Percentiles rank a stretch among this genome's conserved stretches.
Evolutionary conservation across 83 land plant species (phyloP).

Genomic region (Picea engelmannii): DNA sequence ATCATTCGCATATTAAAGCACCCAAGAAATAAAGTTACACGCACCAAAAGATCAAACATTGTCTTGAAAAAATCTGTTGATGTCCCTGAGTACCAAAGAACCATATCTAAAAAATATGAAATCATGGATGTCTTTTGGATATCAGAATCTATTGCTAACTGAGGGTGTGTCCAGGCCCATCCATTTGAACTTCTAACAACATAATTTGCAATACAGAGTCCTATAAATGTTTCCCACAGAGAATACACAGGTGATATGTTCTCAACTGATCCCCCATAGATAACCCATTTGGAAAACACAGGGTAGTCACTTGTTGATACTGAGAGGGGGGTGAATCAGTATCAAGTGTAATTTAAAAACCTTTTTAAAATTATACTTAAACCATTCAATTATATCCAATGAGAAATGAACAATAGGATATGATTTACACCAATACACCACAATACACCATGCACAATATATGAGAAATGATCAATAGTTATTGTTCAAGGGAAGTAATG

Average conservation of each 20-base stretch:
- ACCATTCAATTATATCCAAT: no score
- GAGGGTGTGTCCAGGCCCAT: slow-evolving; percentile 98
- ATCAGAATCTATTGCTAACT: slow-evolving; percentile 54
- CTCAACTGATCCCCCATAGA: slow-evolving; percentile 91
- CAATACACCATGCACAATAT: no score
- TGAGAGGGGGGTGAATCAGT: no score
- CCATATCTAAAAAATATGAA: slow-evolving; percentile 97
- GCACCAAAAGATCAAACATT: slow-evolving; percentile 93
- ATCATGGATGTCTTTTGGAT: slow-evolving; percentile 60
- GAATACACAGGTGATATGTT: slow-evolving; percentile 94
- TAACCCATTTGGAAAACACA: slow-evolving; percentile 96
- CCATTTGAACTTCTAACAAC: slow-evolving; percentile 95
- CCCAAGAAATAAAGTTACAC: slow-evolving; percentile 95
- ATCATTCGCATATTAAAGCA: slow-evolving; percentile 99
- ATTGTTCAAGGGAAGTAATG: no score
- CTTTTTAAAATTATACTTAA: no score
- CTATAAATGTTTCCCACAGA: slow-evolving; percentile 97
- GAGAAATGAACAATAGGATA: no score
- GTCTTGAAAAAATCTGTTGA: slow-evolving; percentile 98
- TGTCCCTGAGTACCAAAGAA: slow-evolving; percentile 99
- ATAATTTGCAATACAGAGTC: slow-evolving; percentile 91
- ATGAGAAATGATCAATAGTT: no score
- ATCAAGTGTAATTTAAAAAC: no score
- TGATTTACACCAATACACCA: no score
- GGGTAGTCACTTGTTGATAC: slow-evolving; percentile 96